Evolutionary conservation across 495 filamentous ascomycete genomes (phyloP).

Genomic region (Neurospora intermedia): DNA sequence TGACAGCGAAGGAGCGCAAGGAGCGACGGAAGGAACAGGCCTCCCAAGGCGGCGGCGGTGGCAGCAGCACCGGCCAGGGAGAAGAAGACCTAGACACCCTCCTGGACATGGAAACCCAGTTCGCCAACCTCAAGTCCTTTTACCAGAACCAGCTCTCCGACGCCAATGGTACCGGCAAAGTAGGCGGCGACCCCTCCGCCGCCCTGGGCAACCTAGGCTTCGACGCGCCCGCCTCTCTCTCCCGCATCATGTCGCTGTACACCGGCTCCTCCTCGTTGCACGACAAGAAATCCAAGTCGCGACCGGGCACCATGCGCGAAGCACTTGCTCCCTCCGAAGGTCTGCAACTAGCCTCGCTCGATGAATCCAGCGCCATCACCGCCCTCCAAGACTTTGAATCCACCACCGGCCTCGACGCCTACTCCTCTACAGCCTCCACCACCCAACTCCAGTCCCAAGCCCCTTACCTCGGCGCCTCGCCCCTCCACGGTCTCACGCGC

Average conservation of each 20-base stretch:
- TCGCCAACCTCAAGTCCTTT: constrained; percentile 53
- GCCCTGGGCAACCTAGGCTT: constrained; percentile 53
- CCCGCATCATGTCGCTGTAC: constrained; percentile 87
- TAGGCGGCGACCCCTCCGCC: constrained; percentile 41
- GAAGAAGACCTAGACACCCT: constrained; percentile 6
- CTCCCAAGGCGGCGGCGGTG: constrained; percentile 8
- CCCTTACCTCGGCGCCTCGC: constrained; percentile 25
- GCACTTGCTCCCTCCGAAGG: constrained; percentile 60
- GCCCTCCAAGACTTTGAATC: constrained; percentile 20
- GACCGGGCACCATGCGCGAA: constrained; percentile 65
- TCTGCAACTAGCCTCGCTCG: constrained; percentile 41
- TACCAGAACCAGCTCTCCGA: constrained; percentile 61
- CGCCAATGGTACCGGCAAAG: constrained; percentile 17
- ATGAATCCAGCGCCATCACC: constrained; percentile 41
- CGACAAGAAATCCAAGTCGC: constrained; percentile 57
- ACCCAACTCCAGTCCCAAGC: constrained; percentile 30
- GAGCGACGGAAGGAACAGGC: constrained; percentile 33
- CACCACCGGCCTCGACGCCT: constrained; percentile 17
- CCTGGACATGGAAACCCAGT: constrained; percentile 36
- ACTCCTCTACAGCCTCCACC: constrained; percentile 28
- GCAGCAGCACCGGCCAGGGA: not conserved
- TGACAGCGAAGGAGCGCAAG: constrained; percentile 31
- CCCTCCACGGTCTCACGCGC: constrained; percentile 38
- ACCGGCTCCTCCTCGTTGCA: constrained; percentile 44
- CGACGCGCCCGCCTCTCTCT: constrained; percentile 65